Evolutionary conservation across 768 basidiomycete genomes (phyloP), one percentile per base, ranked within the genome.

Genomic region (Amanita rimosa): DNA sequence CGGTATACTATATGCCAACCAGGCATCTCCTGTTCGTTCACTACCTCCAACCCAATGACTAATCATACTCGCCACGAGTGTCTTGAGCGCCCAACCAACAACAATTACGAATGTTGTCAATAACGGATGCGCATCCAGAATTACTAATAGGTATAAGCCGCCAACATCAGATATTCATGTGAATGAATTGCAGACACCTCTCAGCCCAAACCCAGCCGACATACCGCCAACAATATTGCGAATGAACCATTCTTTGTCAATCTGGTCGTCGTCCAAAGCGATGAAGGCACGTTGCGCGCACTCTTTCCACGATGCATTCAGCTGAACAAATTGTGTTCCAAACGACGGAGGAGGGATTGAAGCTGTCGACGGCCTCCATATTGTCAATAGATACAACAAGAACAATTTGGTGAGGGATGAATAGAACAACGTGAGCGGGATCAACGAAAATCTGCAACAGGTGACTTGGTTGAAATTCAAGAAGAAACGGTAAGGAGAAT

Each of bases 361-460:
- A 22, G 51, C 42, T 5, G 66, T 58, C 0, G 72, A 69, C 0
- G 84, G 81, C 4, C 74, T 72, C 88, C 88, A 91, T 51, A 91
- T 81, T 1, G 88, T 81, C 21, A 92, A 72, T 3, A 88, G 71
- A 56, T 86, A 79, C n/a, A 92, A 73, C 4, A 92, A 72, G 59
- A 91, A 89, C 14, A 87, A 73, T 58, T 91, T 92, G 4, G 83
- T 87, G 17, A 90, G 64, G 2, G 88, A 92, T 0, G 88, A 88
- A 58, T 91, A 91, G 60, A 90, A 73, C 4, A 91, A 67, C 10
- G 79, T 79, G n/a, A 92, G 70, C 3, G 89, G 81, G 35, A 92
- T 75, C 31, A 88, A 72, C 0, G 85, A 83, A 46, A 81, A 73
- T 55, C 85, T 86, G 24, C 50, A 11, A 37, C 26, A 22, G 21